Base-by-base conservation (phyloP, 345 rosid species). In the Bretschneidera sinensis region DNA sequence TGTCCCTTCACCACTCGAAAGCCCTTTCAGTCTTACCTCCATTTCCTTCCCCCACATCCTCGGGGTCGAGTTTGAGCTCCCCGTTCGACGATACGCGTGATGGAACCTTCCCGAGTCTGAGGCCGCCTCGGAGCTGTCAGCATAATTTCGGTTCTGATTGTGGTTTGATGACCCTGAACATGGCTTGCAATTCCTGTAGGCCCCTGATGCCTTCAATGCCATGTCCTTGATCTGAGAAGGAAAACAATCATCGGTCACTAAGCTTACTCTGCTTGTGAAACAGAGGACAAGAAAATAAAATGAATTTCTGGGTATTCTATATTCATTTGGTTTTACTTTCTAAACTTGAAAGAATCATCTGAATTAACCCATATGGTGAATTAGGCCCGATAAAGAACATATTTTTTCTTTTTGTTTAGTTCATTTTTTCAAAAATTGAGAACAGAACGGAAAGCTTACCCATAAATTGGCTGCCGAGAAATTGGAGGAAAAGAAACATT, bases 191-290 rank as follows among this genome's bases (percentile, higher is more conserved):
- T 77, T 85, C 69, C 59, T 89, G 68, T 92, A 89, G 6, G 92
- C 97, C 33, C 97, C 97, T 13, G 97, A 87, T 11, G 98, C 98
- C 74, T 87, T 92, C 64, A 89, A 34, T 33, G 98, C 98, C 57
- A 92, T 92, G 68, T 89, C 98, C 77, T 92, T 92, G 65, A 92
- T 82, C 98, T 92, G 76, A 14, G 67, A 62, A 63, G 51, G 31
- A 19, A 18, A 43, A 43, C 1, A 31, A 50, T 34, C 7, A 45
- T 58, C 6, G 33, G 8, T 50, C 65, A 45, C 58, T 11, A 20
- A 53, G 23, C 18, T 24, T 43, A 6, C 24, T 52, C 8, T 22
- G 16, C 43, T 21, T 16, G 24, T 33, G 31, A 34, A 48, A 48
- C 24, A 45, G 34, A 17, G 9, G 33, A 17, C 6, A 51, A 14